Evolutionary conservation across 345 rosid species (phyloP).

Genomic region (Sapria himalayana): DNA sequence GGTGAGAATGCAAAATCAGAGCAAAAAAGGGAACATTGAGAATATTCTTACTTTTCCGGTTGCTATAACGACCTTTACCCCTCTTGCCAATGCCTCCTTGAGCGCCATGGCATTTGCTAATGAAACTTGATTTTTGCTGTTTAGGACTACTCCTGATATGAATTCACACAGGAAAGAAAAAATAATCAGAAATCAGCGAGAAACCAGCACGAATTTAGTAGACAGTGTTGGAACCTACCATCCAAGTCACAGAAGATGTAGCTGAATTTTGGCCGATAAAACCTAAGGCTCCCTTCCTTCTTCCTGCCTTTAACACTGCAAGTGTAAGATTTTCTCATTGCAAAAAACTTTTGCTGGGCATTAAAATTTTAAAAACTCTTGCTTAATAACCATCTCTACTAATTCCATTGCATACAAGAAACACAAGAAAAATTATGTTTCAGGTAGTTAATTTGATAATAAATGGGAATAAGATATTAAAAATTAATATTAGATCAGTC

Average conservation of each 20-base stretch:
- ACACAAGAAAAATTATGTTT: too few relatives aligned
- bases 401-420: too few relatives aligned
- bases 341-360: too few relatives aligned
- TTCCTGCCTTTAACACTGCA: conserved; percentile 60
- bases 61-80: conserved; percentile 79
- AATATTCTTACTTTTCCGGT: conserved; percentile 67
- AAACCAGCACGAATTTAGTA: too few relatives aligned
- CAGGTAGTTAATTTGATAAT: too few relatives aligned
- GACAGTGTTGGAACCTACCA: conserved; percentile 29
- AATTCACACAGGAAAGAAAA: conserved; percentile 8
- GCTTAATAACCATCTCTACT: too few relatives aligned
- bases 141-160: conserved; percentile 68
- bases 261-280: conserved; percentile 77
- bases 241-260: conserved; percentile 97
- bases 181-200: too few relatives aligned
- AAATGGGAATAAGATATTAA: too few relatives aligned
- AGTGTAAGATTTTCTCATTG: conserved; percentile 19
- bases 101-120: conserved; percentile 50
- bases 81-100: conserved; percentile 69
- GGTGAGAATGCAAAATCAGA: too few relatives aligned
- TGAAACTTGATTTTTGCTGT: conserved; percentile 59
- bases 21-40: too few relatives aligned
- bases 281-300: conserved; percentile 62
- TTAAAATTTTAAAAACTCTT: too few relatives aligned
- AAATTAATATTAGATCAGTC: too few relatives aligned